These are phyloP conservation scores for Corylus americana DNA, from an alignment of 306 rosid species.

Conservation along the genomic window DNA sequence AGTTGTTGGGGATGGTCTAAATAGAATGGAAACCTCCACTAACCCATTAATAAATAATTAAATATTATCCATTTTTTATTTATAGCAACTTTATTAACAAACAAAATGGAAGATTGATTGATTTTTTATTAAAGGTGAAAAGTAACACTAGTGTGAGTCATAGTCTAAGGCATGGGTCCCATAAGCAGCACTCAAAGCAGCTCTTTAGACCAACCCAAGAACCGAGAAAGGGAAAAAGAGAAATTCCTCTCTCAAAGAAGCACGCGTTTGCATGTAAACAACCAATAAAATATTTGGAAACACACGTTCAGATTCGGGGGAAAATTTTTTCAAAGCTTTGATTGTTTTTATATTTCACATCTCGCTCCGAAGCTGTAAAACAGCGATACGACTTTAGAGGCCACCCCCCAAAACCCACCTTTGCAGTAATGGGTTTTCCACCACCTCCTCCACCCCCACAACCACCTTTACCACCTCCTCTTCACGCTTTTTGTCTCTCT, in stretches of 20 bases:
- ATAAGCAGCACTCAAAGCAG: too few species aligned
- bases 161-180: neutral
- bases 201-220: neutral
- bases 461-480: neutral
- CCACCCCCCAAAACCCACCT: slow-evolving; percentile 14
- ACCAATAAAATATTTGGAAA: slow-evolving; percentile 10
- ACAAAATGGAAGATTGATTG: too few species aligned
- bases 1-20: neutral
- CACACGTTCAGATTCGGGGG: neutral
- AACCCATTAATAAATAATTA: too few species aligned
- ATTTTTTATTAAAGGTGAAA: too few species aligned
- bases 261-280: slow-evolving; percentile 58
- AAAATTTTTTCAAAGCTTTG: slow-evolving; percentile 8
- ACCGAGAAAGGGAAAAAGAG: neutral
- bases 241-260: slow-evolving; percentile 3
- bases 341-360: slow-evolving; percentile 28
- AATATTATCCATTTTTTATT: too few species aligned
- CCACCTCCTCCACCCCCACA: slow-evolving; percentile 4
- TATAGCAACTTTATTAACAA: too few species aligned
- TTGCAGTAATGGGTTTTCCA: slow-evolving; percentile 39
- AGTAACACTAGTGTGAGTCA: too few species aligned
- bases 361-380: slow-evolving; percentile 36
- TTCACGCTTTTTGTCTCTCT: neutral
- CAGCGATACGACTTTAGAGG: slow-evolving; percentile 41
- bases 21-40: too few species aligned